These are phyloP conservation scores for Candida yuanshanica DNA, from an alignment of 805 yeast genomes.

Conservation along the genomic window DNA sequence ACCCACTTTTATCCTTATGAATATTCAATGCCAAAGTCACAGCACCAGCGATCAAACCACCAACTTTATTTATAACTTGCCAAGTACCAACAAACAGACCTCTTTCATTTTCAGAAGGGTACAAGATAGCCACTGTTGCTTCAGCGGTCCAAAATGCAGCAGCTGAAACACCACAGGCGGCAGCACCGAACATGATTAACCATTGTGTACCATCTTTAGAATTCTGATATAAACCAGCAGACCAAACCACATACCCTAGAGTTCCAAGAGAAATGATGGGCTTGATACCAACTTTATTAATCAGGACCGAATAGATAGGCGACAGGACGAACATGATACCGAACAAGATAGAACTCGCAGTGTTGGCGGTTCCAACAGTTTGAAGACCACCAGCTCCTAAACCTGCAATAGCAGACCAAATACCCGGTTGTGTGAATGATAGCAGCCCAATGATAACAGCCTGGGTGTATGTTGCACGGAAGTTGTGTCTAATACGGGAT, in stretches of 20 bases:
- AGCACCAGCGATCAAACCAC: slow-evolving; percentile 25
- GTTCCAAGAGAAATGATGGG: slow-evolving; percentile 17
- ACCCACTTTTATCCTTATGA: slow-evolving; percentile 11
- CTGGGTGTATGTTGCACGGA: slow-evolving; percentile 6
- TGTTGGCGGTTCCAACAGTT: slow-evolving; percentile 14
- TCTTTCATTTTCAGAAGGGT: slow-evolving; percentile 19
- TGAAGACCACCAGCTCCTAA: slow-evolving; percentile 24
- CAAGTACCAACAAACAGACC: slow-evolving; percentile 26
- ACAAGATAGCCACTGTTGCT: slow-evolving; percentile 23
- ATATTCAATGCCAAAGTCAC: slow-evolving; percentile 16
- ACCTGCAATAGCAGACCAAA: slow-evolving; percentile 18
- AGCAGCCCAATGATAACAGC: slow-evolving; percentile 19
- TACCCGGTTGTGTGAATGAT: slow-evolving; percentile 23
- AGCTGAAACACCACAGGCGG: slow-evolving; percentile 21
- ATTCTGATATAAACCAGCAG: slow-evolving; percentile 25
- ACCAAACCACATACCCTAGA: slow-evolving; percentile 22
- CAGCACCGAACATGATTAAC: slow-evolving; percentile 22
- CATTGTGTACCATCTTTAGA: slow-evolving; percentile 23
- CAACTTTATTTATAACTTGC: slow-evolving; percentile 22
- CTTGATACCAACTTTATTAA: slow-evolving; percentile 20
- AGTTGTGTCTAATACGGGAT: background rate
- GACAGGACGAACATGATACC: slow-evolving; percentile 21
- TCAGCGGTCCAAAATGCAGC: slow-evolving; percentile 26
- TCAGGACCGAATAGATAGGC: slow-evolving; percentile 19
- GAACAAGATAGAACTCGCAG: slow-evolving; percentile 14